Evolutionary conservation across 2,329 filamentous ascomycete species (phyloP), one percentile per base, ranked within the genome.

Genomic region (Hirsutella minnesotensis): DNA sequence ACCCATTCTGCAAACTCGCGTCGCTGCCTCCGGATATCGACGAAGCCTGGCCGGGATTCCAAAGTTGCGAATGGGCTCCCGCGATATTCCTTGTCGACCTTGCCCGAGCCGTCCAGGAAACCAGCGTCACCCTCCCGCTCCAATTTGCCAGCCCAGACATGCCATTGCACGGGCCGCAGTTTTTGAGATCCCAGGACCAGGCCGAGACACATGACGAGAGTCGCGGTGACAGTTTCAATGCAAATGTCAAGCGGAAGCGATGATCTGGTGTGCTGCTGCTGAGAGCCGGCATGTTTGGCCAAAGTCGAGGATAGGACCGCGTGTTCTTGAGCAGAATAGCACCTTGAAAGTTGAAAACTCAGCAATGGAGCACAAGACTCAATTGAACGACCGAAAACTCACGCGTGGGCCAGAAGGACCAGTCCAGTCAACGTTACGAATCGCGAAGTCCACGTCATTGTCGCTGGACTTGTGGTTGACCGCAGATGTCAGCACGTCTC

Each of bases 321-420:
- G 66, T 95, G 86, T 67, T 98, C 92, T 64, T 95, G 85, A 38
- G 89, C 88, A 41, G 92, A 98, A 66, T 96, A 98, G 66, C 89
- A 94, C 49, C 92, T 98, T n/a, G n/a, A 59, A 42, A 44, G 31
- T n/a, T 31, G 41, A 39, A 45, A 20, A 38, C 47, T 58, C 42
- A 55, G 46, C 21, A 18, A 18, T 21, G 38, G 20, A 31, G n/a
- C 13, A n/a, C 34, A 40, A 24, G 33, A 21, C 38, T 31, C 36
- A 42, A 24, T 29, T 20, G 27, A 38, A 15, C 9, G 42, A 21
- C 29, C n/a, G 21, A 18, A 5, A 10, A 38, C 43, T 44, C 80
- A 95, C 90, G 89, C 86, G 64, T 95, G 90, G 38, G 81, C 78
- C 16, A 95, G 74, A 50, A 95, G 74, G 43, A 94, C 53, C 12